A percentile compares a stretch with the other conserved stretches of the same genome.
These are phyloP conservation scores for Inosperma sp. DNA, from an alignment of 768 basidiomycete genomes.

Conservation along the genomic window DNA sequence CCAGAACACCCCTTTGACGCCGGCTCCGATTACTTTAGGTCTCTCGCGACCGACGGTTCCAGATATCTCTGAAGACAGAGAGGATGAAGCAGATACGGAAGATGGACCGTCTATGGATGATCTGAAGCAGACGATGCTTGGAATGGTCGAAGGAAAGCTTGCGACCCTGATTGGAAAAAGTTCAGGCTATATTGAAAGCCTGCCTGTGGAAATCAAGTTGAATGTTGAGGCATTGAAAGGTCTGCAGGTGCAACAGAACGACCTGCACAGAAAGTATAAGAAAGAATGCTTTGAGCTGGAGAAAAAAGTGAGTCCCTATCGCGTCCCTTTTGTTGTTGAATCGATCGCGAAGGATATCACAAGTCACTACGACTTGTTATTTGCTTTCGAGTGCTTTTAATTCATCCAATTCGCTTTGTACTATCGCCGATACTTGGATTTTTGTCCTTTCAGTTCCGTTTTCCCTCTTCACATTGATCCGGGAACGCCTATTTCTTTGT, in stretches of 20 bases:
- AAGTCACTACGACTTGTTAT: too few species aligned
- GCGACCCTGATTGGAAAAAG: conserved; percentile 82
- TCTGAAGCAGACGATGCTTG: conserved; percentile 63
- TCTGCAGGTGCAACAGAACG: conserved; percentile 85
- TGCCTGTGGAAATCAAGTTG: conserved; percentile 76
- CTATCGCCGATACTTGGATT: too few species aligned
- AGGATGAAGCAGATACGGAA: conserved; percentile 53
- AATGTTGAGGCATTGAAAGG: conserved; percentile 92
- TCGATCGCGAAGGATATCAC: too few species aligned
- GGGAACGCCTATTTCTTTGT: neutral
- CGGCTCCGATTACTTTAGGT: conserved; percentile 73
- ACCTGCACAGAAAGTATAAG: conserved; percentile 92
- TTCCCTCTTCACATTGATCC: too few species aligned
- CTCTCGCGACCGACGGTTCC: conserved; percentile 86
- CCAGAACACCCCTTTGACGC: conserved; percentile 84
- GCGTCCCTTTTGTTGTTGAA: conserved; percentile 12
- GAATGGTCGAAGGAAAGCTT: conserved; percentile 86
- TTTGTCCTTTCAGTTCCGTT: too few species aligned
- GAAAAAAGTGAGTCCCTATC: conserved; percentile 67
- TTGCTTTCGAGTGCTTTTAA: too few species aligned
- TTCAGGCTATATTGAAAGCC: conserved; percentile 90
- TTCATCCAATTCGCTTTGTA: too few species aligned
- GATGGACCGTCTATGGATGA: conserved; percentile 35
- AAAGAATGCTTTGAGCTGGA: conserved; percentile 92
- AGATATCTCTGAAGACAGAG: conserved; percentile 80